These are phyloP conservation scores for Claviceps citrina DNA, from an alignment of 2,329 filamentous ascomycete genomes.

Conservation along the genomic window DNA sequence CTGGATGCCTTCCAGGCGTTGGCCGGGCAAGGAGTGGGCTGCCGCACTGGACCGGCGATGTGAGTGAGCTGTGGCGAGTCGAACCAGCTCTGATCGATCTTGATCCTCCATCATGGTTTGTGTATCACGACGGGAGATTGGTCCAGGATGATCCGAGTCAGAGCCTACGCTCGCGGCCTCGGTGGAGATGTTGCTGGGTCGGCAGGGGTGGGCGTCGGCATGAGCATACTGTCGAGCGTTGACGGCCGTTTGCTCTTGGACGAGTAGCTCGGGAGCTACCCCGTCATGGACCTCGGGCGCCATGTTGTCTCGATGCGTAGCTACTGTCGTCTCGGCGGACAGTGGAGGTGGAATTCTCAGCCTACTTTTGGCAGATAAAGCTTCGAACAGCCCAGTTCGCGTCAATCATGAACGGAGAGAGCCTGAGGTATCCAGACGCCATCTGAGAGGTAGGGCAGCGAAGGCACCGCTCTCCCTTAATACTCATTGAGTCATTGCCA, in stretches of 20 bases:
- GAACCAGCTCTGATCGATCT: conserved; percentile 22
- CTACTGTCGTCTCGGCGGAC: not conserved
- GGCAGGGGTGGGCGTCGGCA: not conserved
- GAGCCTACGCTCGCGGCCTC: not conserved
- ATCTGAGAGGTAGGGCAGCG: no score
- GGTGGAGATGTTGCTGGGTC: not conserved
- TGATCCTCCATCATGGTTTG: conserved; percentile 16
- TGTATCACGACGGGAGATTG: conserved; percentile 4
- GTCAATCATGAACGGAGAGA: no score
- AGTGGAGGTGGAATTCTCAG: not conserved
- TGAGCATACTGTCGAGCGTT: not conserved
- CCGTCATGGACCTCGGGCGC: not conserved
- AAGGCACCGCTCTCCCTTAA: no score
- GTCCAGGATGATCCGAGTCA: conserved; percentile 1
- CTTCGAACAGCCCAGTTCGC: not conserved
- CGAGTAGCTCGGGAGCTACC: not conserved
- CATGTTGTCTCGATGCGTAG: not conserved
- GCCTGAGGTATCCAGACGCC: no score
- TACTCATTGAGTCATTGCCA: no score
- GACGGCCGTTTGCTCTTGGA: not conserved
- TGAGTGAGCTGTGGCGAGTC: conserved; percentile 25
- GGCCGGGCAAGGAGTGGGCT: conserved; percentile 5
- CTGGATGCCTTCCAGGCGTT: conserved; percentile 11
- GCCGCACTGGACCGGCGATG: conserved; percentile 16
- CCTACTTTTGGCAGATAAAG: not conserved